Conservation (phyloP, 202 grass and related monocot genomes). For the Panicum virgatum region DNA sequence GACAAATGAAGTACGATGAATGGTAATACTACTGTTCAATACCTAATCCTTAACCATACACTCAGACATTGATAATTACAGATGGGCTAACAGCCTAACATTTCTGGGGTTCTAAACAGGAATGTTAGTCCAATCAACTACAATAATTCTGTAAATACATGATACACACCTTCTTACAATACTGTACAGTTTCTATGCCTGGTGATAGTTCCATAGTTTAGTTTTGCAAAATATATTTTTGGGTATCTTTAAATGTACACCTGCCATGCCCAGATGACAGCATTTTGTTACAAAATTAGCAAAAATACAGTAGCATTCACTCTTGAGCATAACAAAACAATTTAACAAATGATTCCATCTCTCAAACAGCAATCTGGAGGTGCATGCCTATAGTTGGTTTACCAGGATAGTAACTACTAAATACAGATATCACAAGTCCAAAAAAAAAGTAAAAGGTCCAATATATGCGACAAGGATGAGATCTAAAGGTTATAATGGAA, state of each 20-base stretch:
- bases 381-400: background rate
- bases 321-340: background rate
- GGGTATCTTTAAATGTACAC: background rate
- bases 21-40: background rate
- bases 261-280: background rate
- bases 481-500: background rate
- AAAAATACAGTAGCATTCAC: background rate
- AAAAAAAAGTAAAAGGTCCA: constrained; percentile 6
- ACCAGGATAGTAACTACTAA: background rate
- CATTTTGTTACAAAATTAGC: background rate
- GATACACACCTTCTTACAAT: background rate
- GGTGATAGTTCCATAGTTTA: background rate
- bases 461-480: background rate
- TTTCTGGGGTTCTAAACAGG: background rate
- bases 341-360: background rate
- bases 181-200: background rate
- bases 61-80: background rate
- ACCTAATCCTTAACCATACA: constrained; percentile 1
- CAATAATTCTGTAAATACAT: background rate
- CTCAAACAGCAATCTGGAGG: background rate
- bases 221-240: background rate
- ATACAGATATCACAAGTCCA: background rate
- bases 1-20: background rate
- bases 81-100: background rate
- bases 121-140: background rate